Evolutionary conservation across 2,329 filamentous ascomycete species (phyloP), one percentile per base, ranked within the genome.

Genomic region (Diplodia scrobiculata): DNA sequence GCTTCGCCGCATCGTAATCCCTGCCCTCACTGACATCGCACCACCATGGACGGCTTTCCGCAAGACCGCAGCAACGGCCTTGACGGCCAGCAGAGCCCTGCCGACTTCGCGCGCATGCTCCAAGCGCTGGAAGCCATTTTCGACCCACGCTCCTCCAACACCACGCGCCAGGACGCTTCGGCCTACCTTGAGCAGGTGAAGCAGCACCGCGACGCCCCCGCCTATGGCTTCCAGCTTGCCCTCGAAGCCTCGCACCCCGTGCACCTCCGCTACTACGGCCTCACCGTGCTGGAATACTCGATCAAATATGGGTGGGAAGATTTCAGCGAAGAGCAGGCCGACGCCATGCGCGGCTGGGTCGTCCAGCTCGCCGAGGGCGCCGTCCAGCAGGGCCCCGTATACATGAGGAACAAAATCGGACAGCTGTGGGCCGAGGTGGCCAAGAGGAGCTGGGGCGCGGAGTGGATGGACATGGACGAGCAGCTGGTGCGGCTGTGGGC

Each of bases 401-500:
- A 93, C 75, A 82, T 97, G 70, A 86, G 94, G 71, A 98, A 96
- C 83, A 99, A 99, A 80, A 89, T 95, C 38, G 92, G 91, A 32
- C 90, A 96, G 78, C 81, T 99, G 68, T 99, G 95, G 95, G 91
- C 93, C 7, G 95, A 98, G 77, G 84, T 97, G 63, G 92, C 93
- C 48, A 98, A 98, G 81, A 86, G 94, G 72, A 91, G 87, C 74
- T 99, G 95, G 95, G 91, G 85, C n/a, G 84, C 87, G 36, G 90
- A 95, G 68, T 99, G 96, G 95, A 88, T 90, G 82, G 88, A 96
- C 74, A 97, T 99, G 94, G 96, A 99, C 76, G 81, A 87, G 69
- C 84, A 91, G 73, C 84, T 99, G 65, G 86, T 93, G 52, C 85
- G 87, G 72, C 83, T 98, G 21, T 99, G 95, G 95, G 80, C 82